Conservation (phyloP, 2,329 filamentous ascomycete genomes). For the Venturia oleaginea region DNA sequence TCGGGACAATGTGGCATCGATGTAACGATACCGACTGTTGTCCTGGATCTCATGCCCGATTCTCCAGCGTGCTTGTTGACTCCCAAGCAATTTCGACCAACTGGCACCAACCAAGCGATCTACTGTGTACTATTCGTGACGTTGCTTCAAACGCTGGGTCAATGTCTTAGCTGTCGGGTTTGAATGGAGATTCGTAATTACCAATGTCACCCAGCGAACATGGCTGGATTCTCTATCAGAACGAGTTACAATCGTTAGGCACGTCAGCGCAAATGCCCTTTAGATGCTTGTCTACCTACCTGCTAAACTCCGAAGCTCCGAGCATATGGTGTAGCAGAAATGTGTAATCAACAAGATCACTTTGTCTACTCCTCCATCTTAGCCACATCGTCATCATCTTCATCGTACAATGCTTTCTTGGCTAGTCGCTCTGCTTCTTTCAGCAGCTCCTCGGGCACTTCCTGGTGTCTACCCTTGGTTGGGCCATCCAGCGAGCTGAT, state of each 20-base stretch:
- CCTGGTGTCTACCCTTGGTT: slow-evolving; percentile 85
- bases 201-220: background rate
- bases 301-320: slow-evolving; percentile 1
- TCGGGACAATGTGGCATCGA: no score
- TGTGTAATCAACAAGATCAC: background rate
- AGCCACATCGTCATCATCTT: slow-evolving; percentile 69
- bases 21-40: no score
- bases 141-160: background rate
- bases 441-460: slow-evolving; percentile 81
- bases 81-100: no score
- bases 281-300: background rate
- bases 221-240: background rate
- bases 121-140: no score
- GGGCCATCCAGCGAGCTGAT: slow-evolving; percentile 77
- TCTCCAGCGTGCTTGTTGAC: no score
- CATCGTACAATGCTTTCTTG: slow-evolving; percentile 78
- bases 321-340: background rate
- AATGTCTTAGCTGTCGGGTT: background rate
- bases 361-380: slow-evolving; percentile 70
- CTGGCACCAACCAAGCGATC: no score
- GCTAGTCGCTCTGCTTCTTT: slow-evolving; percentile 91
- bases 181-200: no score
- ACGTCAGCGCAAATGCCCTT: background rate
- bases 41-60: no score
- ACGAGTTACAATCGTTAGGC: background rate